Base-by-base conservation (phyloP, 1,139 yeast species). In the Suhomyces ambrosiae region DNA sequence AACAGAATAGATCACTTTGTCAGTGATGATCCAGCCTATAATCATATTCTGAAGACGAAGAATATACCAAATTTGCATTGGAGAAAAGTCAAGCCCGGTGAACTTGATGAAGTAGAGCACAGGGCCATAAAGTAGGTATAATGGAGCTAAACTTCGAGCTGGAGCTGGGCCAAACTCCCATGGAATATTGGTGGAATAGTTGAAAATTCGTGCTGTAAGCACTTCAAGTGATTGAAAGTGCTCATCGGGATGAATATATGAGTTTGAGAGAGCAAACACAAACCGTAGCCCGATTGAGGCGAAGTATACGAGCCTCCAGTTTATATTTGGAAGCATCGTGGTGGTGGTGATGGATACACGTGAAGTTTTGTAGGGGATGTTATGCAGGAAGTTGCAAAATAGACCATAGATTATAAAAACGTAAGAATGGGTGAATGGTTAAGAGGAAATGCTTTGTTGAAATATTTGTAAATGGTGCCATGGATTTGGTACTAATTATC, bases 191-290 rank as follows among this genome's bases (percentile, higher is more conserved):
- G 80, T 75, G 27, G 72, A 63, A 62, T 70, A 76, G 4, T 75
- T 76, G 36, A 76, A 68, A 22, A 80, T 58, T 24, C 61, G 58
- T 48, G 65, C 60, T 4, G 83, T 71, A 13, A 92, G 56, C 0
- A 86, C 82, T 55, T 89, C 95, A 23, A 94, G 74, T 15, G 84
- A 79, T 59, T 94, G 99, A 58, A 88, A 87, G 58, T 90, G 96
- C 63, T 94, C 99, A 67, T 94, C 99, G 0, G 98, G 98, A 51
- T 94, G 99, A 33, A 94, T 82, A 56, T 94, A 94, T 1, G 97
- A 87, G 28, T 85, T 75, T 33, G 85, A 79, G 2, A 86, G 58
- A 0, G 87, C 81, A 32, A 88, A 66, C 21, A 76, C 63, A 26
- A 85, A 63, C 37, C 89, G 61, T 15, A 79, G 57, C 0, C 70